phyloP scores from a whole-genome alignment of 2,329 filamentous ascomycete species.

The Neonectria faginata region DNA sequence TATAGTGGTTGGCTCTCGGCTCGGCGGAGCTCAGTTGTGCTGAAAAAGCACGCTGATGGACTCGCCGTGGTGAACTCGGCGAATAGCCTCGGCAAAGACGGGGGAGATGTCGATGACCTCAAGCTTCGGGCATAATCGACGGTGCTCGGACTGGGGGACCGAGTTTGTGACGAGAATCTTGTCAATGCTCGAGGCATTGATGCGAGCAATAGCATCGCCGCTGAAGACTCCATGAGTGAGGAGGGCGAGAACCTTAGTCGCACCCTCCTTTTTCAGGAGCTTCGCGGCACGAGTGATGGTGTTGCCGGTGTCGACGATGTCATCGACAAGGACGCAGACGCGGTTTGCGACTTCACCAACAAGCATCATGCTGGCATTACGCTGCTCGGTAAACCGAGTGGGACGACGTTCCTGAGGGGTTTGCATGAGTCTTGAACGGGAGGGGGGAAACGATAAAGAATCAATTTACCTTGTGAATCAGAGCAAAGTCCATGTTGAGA shows the following conservation, averaged over 20 bases:
- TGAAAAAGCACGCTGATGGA: constrained; percentile 93
- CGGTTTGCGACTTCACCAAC: constrained; percentile 86
- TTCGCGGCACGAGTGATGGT: constrained; percentile 97
- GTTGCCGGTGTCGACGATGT: constrained; percentile 95
- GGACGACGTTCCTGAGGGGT: constrained; percentile 81
- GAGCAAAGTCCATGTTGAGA: constrained; percentile 92
- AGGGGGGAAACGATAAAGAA: constrained; percentile 38
- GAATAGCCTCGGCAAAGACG: constrained; percentile 94
- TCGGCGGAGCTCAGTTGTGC: constrained; percentile 43
- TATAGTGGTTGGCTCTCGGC: constrained; percentile 30
- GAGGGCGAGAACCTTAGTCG: constrained; percentile 89
- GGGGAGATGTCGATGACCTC: constrained; percentile 91
- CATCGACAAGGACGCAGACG: constrained; percentile 91
- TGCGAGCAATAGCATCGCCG: constrained; percentile 92
- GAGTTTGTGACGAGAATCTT: constrained; percentile 96
- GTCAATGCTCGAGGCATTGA: constrained; percentile 93
- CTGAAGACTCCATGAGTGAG: constrained; percentile 96
- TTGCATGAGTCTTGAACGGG: constrained; percentile 51
- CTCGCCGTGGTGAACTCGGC: constrained; percentile 96
- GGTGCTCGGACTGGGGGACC: constrained; percentile 88
- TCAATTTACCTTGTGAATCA: constrained; percentile 87
- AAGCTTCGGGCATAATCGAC: constrained; percentile 83
- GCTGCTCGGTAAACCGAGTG: constrained; percentile 86
- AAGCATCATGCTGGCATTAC: constrained; percentile 95
- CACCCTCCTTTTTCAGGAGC: constrained; percentile 94